Percentiles rank a stretch among this genome's conserved stretches.
phyloP scores from a whole-genome alignment of 2,329 filamentous ascomycete genomes.

The Colletotrichum falcatum region DNA sequence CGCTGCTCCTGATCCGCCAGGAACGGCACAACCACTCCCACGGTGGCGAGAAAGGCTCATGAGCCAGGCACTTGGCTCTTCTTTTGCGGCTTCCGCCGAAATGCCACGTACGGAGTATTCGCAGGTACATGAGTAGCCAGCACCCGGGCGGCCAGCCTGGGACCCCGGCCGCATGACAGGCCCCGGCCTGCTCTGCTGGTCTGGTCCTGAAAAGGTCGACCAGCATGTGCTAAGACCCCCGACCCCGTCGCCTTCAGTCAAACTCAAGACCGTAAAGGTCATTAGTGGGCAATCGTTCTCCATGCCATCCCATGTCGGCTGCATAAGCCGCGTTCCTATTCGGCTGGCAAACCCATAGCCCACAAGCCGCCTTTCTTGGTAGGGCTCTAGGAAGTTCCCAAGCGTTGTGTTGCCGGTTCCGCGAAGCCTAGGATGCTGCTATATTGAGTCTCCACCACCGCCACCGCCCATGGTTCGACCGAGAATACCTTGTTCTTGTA shows the following conservation, averaged over 20 bases:
- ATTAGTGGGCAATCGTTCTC: slow-evolving; percentile 39
- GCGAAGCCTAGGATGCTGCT: slow-evolving; percentile 30
- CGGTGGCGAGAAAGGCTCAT: slow-evolving; percentile 36
- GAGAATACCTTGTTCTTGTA: slow-evolving; percentile 19
- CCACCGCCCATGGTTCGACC: slow-evolving; percentile 27
- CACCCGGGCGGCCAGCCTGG: slow-evolving; percentile 30
- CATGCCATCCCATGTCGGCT: slow-evolving; percentile 38
- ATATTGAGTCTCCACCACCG: slow-evolving; percentile 11
- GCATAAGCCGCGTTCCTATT: slow-evolving; percentile 32
- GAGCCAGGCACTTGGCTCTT: slow-evolving; percentile 41
- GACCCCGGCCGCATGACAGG: slow-evolving; percentile 31
- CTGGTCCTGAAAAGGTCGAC: slow-evolving; percentile 32
- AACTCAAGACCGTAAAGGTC: slow-evolving; percentile 34
- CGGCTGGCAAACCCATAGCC: slow-evolving; percentile 23
- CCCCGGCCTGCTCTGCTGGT: slow-evolving; percentile 25
- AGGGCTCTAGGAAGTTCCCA: slow-evolving; percentile 36
- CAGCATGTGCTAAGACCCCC: slow-evolving; percentile 32
- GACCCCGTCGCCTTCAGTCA: slow-evolving; percentile 24
- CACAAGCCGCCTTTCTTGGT: slow-evolving; percentile 34
- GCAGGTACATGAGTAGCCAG: background rate
- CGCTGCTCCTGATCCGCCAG: slow-evolving; percentile 32
- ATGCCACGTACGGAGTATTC: background rate
- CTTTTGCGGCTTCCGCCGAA: slow-evolving; percentile 30
- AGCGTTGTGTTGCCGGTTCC: slow-evolving; percentile 38
- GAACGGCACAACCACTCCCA: slow-evolving; percentile 40